phyloP scores from a whole-genome alignment of 2,329 filamentous ascomycete species.

The Gyromitra esculenta region DNA sequence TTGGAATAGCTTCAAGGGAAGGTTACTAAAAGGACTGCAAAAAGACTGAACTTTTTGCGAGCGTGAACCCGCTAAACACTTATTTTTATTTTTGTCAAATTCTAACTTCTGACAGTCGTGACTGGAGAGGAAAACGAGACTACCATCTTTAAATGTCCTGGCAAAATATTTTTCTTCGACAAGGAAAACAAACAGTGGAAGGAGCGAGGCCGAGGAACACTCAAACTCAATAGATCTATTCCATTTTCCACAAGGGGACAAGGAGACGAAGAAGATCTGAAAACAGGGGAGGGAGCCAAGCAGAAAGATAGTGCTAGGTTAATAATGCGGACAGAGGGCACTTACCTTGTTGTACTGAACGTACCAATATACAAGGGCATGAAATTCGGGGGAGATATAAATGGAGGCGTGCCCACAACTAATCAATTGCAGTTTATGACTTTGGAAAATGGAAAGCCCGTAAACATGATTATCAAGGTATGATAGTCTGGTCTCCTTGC shows the following conservation, averaged over 20 bases:
- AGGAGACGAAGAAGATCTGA: conserved; percentile 28
- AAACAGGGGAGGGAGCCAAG: conserved; percentile 24
- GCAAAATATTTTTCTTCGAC: conserved; percentile 54
- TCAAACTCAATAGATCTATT: conserved; percentile 54
- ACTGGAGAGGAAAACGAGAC: conserved; percentile 55
- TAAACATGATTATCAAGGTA: conserved; percentile 50
- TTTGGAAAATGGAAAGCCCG: conserved; percentile 40
- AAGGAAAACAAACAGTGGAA: conserved; percentile 54
- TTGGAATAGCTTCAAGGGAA: neutral
- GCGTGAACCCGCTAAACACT: conserved; percentile 6
- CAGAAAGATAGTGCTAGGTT: conserved; percentile 50
- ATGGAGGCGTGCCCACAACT: conserved; percentile 37
- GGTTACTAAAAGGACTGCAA: neutral
- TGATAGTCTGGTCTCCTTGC: conserved; percentile 1
- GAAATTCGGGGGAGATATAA: conserved; percentile 49
- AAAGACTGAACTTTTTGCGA: neutral
- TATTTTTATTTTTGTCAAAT: conserved; percentile 6
- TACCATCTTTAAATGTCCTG: conserved; percentile 53
- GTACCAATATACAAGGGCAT: conserved; percentile 53
- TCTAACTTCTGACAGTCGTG: conserved; percentile 47
- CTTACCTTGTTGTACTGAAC: conserved; percentile 53
- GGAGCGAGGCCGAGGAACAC: conserved; percentile 54
- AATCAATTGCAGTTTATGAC: conserved; percentile 47
- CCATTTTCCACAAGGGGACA: conserved; percentile 19
- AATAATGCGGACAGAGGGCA: conserved; percentile 54